Evolutionary conservation across 371 early-diverging fungal genomes (phyloP), one percentile per base, ranked within the genome.

Genomic region (Rhizomucor pusillus): DNA sequence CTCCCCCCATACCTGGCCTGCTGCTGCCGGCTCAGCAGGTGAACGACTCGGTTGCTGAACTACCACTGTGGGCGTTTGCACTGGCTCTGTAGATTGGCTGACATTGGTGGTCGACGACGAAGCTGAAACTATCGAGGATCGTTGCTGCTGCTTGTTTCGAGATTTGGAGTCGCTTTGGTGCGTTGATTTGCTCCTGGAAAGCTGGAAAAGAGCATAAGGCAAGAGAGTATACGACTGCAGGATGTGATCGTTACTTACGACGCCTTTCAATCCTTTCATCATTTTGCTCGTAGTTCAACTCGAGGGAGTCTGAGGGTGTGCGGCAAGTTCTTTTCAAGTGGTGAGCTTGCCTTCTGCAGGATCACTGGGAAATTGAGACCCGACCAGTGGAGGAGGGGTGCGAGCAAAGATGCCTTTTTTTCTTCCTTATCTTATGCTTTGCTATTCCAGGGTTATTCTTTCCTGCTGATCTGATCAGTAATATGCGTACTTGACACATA

Each of bases 241-340:
- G 14, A 36, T n/a, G 29, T 16, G 20, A 22, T 40, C 9, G 14
- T 29, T 13, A 62, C 70, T 60, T 70, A 74, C 74, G 57, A 67
- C 74, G 50, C 70, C 74, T 64, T 70, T 70, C 25, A 74, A 62
- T 65, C 74, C 74, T 60, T 74, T 74, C 54, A 74, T 70, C 74
- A 74, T 74, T 57, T 58, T 66, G 57, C 34, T 18, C 20, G 24
- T 23, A 36, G 25, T 45, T 44, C 35, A 41, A 41, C 19, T 41
- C 41, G 14, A 19, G 41, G 41, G 41, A 37, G 29, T 29, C 29
- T 5, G 7, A 5, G 29, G 29, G 29, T 29, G 29, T 29, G n/a
- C n/a, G 34, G 14, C 14, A 47, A 44, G 23, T 18, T 19, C 5
- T 5, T 43, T n/a, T 13, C 41, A 29, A 12, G 43, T n/a, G 53